Evolutionary conservation across 2,329 filamentous ascomycete genomes (phyloP).

Genomic region (Aspergillus sp.): DNA sequence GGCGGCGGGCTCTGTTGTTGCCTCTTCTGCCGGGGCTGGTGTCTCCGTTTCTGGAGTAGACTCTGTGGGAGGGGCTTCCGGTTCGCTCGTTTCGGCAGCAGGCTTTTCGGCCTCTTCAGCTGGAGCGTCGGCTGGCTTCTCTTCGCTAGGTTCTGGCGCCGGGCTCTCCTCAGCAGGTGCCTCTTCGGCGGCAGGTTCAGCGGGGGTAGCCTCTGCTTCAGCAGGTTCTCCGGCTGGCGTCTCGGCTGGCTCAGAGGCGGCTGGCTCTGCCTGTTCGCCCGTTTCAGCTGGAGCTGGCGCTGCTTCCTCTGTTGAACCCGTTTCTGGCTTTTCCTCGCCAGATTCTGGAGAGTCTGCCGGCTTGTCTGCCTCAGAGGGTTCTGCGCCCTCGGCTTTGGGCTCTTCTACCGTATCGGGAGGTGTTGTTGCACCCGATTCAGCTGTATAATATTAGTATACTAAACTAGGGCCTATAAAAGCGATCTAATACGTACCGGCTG

Average conservation of each 20-base stretch:
- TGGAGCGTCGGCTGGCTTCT: not conserved
- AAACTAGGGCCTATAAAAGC: not conserved
- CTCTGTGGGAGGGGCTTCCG: conserved; percentile 11
- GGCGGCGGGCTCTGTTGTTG: not conserved
- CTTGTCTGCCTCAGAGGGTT: conserved; percentile 20
- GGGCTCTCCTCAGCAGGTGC: not conserved
- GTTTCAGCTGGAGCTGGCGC: conserved; percentile 11
- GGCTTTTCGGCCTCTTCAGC: not conserved
- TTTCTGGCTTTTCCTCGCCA: conserved; percentile 13
- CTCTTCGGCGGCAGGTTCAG: conserved; percentile 5
- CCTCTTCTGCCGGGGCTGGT: not conserved
- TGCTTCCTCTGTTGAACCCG: conserved; percentile 4
- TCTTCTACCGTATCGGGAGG: conserved; percentile 25
- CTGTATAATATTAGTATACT: conserved; percentile 22
- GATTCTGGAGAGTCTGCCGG: conserved; percentile 20
- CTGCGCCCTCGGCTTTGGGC: conserved; percentile 14
- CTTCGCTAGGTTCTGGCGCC: too few species aligned
- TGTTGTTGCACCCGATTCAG: conserved; percentile 27
- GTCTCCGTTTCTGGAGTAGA: conserved; percentile 7
- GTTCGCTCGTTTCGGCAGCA: not conserved
- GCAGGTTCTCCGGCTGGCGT: conserved; percentile 1
- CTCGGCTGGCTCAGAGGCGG: not conserved
- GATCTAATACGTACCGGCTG: conserved; percentile 27
- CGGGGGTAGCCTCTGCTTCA: not conserved
- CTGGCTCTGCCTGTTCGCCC: not conserved